phyloP scores from a whole-genome alignment of 768 basidiomycete species.

The Naganishia vishniacii region DNA sequence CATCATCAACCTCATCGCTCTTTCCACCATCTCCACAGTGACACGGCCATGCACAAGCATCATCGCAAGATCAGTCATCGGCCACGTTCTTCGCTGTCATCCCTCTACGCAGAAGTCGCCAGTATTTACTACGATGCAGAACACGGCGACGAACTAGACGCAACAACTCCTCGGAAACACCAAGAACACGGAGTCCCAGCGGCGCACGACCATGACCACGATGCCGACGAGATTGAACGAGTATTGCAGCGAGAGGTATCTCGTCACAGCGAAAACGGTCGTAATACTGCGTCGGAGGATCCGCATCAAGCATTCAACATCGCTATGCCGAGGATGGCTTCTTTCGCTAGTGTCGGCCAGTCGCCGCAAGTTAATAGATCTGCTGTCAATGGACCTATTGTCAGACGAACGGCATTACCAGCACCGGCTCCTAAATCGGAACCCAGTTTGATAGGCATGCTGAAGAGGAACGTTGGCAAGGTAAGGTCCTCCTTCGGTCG shows the following conservation, averaged over 20 bases:
- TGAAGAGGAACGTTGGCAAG: conserved; percentile 28
- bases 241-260: conserved; percentile 13
- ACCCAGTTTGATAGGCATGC: conserved; percentile 24
- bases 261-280: background rate
- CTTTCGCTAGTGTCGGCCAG: no score
- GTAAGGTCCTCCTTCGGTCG: background rate
- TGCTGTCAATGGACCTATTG: no score
- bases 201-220: background rate
- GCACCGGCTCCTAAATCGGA: conserved; percentile 20
- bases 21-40: background rate
- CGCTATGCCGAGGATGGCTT: background rate
- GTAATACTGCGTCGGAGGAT: no score
- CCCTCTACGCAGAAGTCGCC: conserved; percentile 26
- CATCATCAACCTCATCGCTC: background rate
- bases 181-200: background rate
- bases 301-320: background rate
- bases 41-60: background rate
- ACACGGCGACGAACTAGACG: conserved; percentile 6
- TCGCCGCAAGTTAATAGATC: no score
- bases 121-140: conserved; percentile 29
- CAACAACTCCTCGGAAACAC: background rate
- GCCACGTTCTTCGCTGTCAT: conserved; percentile 22
- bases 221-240: conserved; percentile 1
- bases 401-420: conserved; percentile 21
- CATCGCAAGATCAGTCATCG: conserved; percentile 1